Conservation (phyloP, 495 filamentous ascomycete genomes). For the Podospora pseudopauciseta region DNA sequence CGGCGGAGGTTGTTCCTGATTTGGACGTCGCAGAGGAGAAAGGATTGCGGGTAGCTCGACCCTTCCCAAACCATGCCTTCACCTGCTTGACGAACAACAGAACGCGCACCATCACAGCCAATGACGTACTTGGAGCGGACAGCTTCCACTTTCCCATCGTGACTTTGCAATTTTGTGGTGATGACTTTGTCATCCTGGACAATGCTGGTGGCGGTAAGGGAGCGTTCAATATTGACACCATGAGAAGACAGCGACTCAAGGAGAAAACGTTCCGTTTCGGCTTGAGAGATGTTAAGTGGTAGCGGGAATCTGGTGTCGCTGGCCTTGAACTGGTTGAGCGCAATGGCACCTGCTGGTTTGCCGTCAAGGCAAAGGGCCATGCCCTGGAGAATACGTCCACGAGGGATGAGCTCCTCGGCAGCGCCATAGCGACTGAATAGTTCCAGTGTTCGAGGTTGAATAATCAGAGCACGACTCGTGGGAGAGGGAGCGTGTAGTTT, state of each 20-base stretch:
- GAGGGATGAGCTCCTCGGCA: slow-evolving; percentile 28
- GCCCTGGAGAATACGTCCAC: slow-evolving; percentile 30
- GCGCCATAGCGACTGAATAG: slow-evolving; percentile 44
- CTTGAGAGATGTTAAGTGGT: slow-evolving; percentile 41
- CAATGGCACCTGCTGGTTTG: slow-evolving; percentile 22
- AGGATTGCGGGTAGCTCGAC: slow-evolving; percentile 39
- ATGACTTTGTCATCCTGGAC: background rate
- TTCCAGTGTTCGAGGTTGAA: slow-evolving; percentile 45
- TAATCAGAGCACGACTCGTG: slow-evolving; percentile 39
- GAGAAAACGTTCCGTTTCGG: slow-evolving; percentile 40
- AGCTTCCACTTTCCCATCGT: background rate
- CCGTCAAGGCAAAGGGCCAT: slow-evolving; percentile 34
- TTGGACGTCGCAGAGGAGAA: slow-evolving; percentile 45
- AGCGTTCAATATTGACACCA: slow-evolving; percentile 35
- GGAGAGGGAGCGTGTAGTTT: background rate
- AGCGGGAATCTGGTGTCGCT: slow-evolving; percentile 36
- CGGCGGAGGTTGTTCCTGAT: slow-evolving; percentile 32
- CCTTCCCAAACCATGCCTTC: slow-evolving; percentile 35
- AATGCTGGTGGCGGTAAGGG: slow-evolving; percentile 12
- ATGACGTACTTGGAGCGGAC: background rate
- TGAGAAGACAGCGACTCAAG: slow-evolving; percentile 35
- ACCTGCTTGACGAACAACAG: background rate
- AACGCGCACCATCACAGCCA: background rate
- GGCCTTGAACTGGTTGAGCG: slow-evolving; percentile 30
- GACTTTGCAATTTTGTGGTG: background rate